Base-by-base conservation (phyloP, 108 stramenopile species). In the Heterococcus sp. region DNA sequence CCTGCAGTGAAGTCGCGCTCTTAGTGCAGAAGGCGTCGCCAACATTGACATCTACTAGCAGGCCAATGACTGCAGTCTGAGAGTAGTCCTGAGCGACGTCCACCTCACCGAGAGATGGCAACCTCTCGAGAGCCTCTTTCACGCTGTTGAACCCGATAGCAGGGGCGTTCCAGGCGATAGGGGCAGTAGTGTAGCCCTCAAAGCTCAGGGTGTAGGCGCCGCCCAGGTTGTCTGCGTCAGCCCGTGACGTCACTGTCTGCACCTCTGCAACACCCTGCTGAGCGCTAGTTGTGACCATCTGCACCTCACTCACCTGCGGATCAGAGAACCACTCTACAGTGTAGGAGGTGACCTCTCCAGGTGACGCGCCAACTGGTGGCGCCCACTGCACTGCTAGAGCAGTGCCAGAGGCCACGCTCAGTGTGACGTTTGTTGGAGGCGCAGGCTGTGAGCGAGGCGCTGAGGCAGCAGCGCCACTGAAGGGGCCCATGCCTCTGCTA, bases 201-300 rank as follows among this genome's bases (percentile, higher is more conserved):
- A 93, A 91, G 30, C 66, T 33, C 4, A 93, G 86, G 3, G 73
- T 88, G 78, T 93, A 94, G 77, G 82, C 89, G n/a, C 94, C 94
- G 0, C 86, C 90, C 31, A 94, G 82, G 31, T 90, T 87, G 38
- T 90, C 71, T 21, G 73, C 92, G 67, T 87, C 89, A 0, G 91
- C 83, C 2, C 89, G 91, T 4, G 90, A 89, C 64, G 93, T 93
- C 58, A 94, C 69, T 11, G 87, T 87, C 89, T 94, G 93, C 32
- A 93, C 89, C 68, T 93, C 93, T 8, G 38, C 63, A 64, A 80
- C 74, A 8, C 83, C 84, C 14, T 78, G 67, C 65, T 71, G 66
- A 0, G 84, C 85, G 2, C 73, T 71, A 11, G 84, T 82, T 21
- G 84, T 85, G 35, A 82, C 68, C 80, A 85, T 85, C 70, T 81